These are phyloP conservation scores for Chlorella sp. DNA, from an alignment of 139 green algal species.

Conservation along the genomic window DNA sequence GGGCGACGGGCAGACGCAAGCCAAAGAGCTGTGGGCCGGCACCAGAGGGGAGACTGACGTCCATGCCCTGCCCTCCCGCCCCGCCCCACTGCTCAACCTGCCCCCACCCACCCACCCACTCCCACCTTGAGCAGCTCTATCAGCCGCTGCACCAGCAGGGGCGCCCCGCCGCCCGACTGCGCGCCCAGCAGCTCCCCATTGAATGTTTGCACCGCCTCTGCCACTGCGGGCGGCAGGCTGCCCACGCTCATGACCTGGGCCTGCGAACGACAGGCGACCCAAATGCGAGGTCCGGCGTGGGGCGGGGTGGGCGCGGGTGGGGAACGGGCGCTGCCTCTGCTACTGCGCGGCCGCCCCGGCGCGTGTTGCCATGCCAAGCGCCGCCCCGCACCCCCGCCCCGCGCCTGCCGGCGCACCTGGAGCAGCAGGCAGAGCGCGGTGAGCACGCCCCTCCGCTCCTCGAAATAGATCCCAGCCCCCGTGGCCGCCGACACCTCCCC, in stretches of 20 bases:
- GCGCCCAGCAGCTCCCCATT: conserved; percentile 48
- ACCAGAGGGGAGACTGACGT: no score
- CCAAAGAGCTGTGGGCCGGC: no score
- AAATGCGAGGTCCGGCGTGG: not conserved
- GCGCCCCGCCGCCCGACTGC: conserved; percentile 11
- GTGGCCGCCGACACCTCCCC: conserved; percentile 51
- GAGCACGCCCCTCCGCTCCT: conserved; percentile 56
- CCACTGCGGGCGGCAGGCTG: conserved; percentile 1
- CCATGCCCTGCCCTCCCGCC: no score
- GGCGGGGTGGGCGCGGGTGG: not conserved
- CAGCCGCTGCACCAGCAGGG: conserved; percentile 48
- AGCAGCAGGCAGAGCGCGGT: conserved; percentile 55
- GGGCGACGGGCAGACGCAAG: no score
- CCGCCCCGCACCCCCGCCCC: no score
- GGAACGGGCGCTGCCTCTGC: no score
- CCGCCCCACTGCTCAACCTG: no score
- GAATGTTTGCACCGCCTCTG: conserved; percentile 29
- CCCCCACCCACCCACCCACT: conserved; percentile 18
- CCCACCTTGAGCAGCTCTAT: conserved; percentile 51
- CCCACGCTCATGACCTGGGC: conserved; percentile 15
- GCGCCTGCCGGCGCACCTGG: no score
- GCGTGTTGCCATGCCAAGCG: no score
- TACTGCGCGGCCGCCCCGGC: no score
- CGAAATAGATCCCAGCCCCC: conserved; percentile 61
- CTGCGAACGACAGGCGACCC: not conserved